These are phyloP conservation scores for Pestalotiopsis sp. DNA, from an alignment of 2,329 filamentous ascomycete species.

Conservation along the genomic window DNA sequence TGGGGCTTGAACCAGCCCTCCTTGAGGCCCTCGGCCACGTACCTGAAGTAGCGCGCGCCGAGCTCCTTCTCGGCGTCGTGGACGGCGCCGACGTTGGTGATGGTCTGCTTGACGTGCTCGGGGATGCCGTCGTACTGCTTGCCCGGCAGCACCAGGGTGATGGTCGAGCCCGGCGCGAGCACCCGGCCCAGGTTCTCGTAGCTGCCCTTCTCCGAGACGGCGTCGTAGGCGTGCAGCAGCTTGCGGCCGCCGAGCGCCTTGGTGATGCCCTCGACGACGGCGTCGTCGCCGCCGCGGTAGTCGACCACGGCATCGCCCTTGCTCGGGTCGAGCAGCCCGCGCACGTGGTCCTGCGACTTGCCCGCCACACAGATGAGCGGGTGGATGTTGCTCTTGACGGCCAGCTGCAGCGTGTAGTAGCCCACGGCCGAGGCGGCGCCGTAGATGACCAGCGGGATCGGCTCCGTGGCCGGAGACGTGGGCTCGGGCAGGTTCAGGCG, in stretches of 20 bases:
- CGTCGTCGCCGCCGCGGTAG: constrained; percentile 59
- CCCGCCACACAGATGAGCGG: constrained; percentile 64
- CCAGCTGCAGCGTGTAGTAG: constrained; percentile 59
- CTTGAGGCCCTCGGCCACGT: constrained; percentile 33
- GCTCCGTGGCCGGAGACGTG: constrained; percentile 39
- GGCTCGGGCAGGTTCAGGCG: constrained; percentile 49
- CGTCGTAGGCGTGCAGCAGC: constrained; percentile 57
- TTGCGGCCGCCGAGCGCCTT: constrained; percentile 41
- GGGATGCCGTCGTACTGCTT: constrained; percentile 31
- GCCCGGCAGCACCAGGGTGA: constrained; percentile 39
- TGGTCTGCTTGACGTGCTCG: constrained; percentile 16
- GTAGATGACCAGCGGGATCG: constrained; percentile 49
- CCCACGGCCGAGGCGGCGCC: constrained; percentile 59
- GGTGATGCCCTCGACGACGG: constrained; percentile 46
- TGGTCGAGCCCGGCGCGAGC: constrained; percentile 37
- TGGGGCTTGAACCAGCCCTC: constrained; percentile 43
- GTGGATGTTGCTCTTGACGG: constrained; percentile 55
- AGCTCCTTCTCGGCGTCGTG: constrained; percentile 27
- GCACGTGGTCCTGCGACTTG: constrained; percentile 49
- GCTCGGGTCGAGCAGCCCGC: constrained; percentile 49
- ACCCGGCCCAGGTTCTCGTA: constrained; percentile 45
- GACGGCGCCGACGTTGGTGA: constrained; percentile 23
- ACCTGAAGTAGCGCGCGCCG: constrained; percentile 36
- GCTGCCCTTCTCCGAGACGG: constrained; percentile 55
- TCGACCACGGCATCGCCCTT: constrained; percentile 62